Base-by-base conservation (phyloP, 202 grass and related monocot genomes). In the Schoenoplectus triqueter region DNA sequence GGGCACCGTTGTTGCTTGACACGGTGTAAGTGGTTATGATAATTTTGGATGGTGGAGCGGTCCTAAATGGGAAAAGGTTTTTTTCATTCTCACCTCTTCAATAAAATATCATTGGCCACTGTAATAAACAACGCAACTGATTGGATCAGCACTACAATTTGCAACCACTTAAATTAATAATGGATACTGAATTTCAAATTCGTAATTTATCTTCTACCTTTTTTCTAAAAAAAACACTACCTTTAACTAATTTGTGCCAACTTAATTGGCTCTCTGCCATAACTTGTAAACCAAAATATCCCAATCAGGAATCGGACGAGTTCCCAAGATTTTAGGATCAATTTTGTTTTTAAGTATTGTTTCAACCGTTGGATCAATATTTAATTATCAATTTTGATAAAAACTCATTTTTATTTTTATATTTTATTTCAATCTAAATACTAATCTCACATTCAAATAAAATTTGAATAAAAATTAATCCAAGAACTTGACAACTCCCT, bases 1-100 rank as follows among this genome's bases (percentile, higher is more conserved):
- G 68, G 42, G 0, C 14, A 7, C 21, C 9, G 68, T 45, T 46
- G 20, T 6, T 70, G 67, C 13, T 70, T 48, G 42, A 71, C 68
- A 71, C 67, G 13, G 40, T 70, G 67, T 2, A 46, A 70, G 15
- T 71, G 44, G 48, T 71, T 48, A 71, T 71, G 41, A 71, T 71
- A 18, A 14, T 71, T 7, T 48, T 0, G 44, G 5, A 71, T 18
- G 48, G 42, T 71, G 13, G 68, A 47, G 7, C 44, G 5, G 6
- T 47, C 15, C 42, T 18, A 69, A 18, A 66, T 39, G 64, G 6
- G 13, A 44, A 45, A n/a, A 6, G 62, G 7, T 15, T 6, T n/a
- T 44, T 21, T 65, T 9, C 6, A 13, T 7, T 13, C 66, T 69
- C 40, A 45, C 45, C 3, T 46, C 66, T 69, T 19, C 14, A 13